phyloP scores from a whole-genome alignment of 2,329 filamentous ascomycete species.

The Chaetomiaceae sp. region DNA sequence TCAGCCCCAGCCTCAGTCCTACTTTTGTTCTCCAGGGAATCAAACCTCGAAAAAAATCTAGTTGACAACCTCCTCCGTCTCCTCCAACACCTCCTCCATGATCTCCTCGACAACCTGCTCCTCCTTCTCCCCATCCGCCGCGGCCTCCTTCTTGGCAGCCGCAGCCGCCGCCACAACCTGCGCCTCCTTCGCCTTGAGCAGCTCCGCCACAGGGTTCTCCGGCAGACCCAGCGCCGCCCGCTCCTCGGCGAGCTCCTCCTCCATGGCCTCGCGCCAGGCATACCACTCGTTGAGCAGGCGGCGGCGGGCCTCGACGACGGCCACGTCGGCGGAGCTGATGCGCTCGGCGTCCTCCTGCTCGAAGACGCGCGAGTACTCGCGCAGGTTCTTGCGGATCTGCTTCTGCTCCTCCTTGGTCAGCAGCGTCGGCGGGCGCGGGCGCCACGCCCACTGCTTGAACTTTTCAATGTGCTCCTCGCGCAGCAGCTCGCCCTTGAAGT shows the following conservation, averaged over 20 bases:
- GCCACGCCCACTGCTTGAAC: constrained; percentile 97
- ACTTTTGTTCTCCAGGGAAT: too few species aligned
- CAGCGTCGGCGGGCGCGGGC: constrained; percentile 84
- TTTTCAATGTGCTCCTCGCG: constrained; percentile 91
- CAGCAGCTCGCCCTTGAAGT: constrained; percentile 85
- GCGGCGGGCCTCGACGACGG: constrained; percentile 84
- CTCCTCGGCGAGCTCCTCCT: constrained; percentile 69
- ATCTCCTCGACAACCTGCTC: constrained; percentile 83
- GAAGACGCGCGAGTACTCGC: constrained; percentile 91
- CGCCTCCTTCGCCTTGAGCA: constrained; percentile 54
- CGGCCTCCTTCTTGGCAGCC: constrained; percentile 24
- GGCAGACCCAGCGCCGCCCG: constrained; percentile 63
- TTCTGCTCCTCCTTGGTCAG: constrained; percentile 97
- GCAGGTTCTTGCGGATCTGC: constrained; percentile 94
- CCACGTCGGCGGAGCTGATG: constrained; percentile 88
- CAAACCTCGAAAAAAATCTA: constrained; percentile 17
- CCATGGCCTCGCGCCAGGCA: constrained; percentile 72
- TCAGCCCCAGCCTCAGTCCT: not conserved
- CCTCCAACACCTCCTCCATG: constrained; percentile 76
- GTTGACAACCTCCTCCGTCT: constrained; percentile 72
- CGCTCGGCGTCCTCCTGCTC: constrained; percentile 93
- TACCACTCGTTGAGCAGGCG: constrained; percentile 83
- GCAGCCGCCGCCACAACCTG: constrained; percentile 50
- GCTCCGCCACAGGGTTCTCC: constrained; percentile 57
- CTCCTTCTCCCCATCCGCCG: constrained; percentile 63